Evolutionary conservation across 352 stramenopile species (phyloP).

Genomic region (Elongisporangium anandrum): DNA sequence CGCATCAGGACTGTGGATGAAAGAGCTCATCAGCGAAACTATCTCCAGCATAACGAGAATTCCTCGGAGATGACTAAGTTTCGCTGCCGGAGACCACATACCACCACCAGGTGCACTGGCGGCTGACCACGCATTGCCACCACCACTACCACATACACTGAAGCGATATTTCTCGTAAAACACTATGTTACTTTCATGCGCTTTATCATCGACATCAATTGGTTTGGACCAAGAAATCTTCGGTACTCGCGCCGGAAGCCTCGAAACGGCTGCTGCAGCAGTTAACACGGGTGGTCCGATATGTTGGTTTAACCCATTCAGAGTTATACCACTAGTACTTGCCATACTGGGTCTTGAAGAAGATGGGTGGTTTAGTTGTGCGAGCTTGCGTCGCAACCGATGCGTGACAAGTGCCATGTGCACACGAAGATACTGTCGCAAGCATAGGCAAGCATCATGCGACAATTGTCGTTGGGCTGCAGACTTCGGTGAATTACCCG

Average conservation of each 20-base stretch:
- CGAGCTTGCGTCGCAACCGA: conserved; percentile 54
- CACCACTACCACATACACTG: conserved; percentile 42
- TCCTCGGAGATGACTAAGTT: conserved; percentile 67
- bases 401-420: conserved; percentile 75
- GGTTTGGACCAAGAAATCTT: conserved; percentile 76
- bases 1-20: conserved; percentile 50
- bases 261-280: conserved; percentile 41
- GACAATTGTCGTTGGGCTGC: conserved; percentile 73
- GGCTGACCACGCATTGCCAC: conserved; percentile 50
- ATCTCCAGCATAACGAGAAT: conserved; percentile 81
- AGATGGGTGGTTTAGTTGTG: conserved; percentile 49
- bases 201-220: conserved; percentile 83
- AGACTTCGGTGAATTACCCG: conserved; percentile 72
- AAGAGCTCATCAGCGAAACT: conserved; percentile 52
- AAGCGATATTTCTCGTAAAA: conserved; percentile 86
- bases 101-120: conserved; percentile 38
- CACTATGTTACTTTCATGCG: conserved; percentile 74
- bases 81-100: conserved; percentile 72
- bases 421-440: conserved; percentile 81
- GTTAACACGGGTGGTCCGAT: conserved; percentile 30
- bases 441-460: conserved; percentile 78
- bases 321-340: conserved; percentile 7
- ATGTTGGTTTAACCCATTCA: neutral
- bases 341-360: conserved; percentile 22
- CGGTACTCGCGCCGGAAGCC: conserved; percentile 59